Evolutionary conservation across 257 asterid genomes (phyloP).

Genomic region (Solanum infundibuliforme): DNA sequence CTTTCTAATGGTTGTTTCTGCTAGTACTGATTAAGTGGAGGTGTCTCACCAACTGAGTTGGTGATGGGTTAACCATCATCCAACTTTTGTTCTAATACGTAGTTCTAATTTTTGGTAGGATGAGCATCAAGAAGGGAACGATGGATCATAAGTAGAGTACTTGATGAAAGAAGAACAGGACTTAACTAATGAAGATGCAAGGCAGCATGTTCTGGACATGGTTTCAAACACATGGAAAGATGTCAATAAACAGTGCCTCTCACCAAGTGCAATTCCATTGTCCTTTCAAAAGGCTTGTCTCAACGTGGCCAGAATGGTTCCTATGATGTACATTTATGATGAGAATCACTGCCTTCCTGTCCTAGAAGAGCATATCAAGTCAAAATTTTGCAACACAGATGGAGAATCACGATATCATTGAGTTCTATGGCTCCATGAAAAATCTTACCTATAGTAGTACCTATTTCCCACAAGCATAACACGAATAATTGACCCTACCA

Average conservation of each 20-base stretch:
- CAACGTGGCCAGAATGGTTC: slow-evolving; percentile 29
- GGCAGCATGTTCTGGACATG: slow-evolving; percentile 13
- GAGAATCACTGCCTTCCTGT: slow-evolving; percentile 5
- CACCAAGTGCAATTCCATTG: not conserved
- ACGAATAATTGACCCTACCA: not conserved
- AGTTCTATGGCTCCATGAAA: not conserved
- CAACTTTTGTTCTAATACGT: not conserved
- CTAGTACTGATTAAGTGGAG: not conserved
- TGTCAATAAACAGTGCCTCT: slow-evolving; percentile 8
- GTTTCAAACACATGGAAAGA: slow-evolving; percentile 22
- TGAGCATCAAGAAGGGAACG: slow-evolving; percentile 34
- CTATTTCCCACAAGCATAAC: not conserved
- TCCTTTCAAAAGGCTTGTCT: slow-evolving; percentile 21
- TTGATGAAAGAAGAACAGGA: slow-evolving; percentile 22
- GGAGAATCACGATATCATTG: not conserved
- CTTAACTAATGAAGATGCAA: slow-evolving; percentile 10
- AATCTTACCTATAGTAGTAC: not conserved
- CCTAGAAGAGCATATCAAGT: slow-evolving; percentile 5
- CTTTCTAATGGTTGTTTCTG: not conserved
- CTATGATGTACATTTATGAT: slow-evolving; percentile 22
- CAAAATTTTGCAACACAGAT: not conserved
- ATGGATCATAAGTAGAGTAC: slow-evolving; percentile 31
- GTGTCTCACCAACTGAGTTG: not conserved
- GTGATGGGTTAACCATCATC: not conserved
- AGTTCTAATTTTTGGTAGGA: slow-evolving; percentile 14